Base-by-base conservation (phyloP, 2,329 filamentous ascomycete genomes). In the Tolypocladium pustulatum region DNA sequence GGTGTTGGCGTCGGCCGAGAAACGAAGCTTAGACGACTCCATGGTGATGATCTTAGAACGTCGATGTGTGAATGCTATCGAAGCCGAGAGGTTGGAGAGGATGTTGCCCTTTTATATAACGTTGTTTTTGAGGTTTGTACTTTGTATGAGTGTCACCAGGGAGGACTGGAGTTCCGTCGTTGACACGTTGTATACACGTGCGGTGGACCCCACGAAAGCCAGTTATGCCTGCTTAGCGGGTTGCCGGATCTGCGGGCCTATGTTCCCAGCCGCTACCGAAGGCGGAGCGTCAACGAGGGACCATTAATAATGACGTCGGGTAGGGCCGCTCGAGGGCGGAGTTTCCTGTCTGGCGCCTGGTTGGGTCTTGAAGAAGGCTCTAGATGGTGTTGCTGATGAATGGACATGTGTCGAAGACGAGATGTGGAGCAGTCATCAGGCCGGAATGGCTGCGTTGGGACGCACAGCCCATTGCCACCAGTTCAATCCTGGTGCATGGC, bases 1-100 rank as follows among this genome's bases (percentile, higher is more conserved):
- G 40, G 87, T 90, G 37, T 78, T 78, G 0, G 87, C 78, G 0
- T 73, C 67, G 22, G 85, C 81, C 57, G 75, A 78, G 65, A 89
- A 77, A 20, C 72, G 76, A 69, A 87, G 84, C 25, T 32, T 41
- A 30, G 57, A 40, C 17, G 52, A 36, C 7, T 46, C 51, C 54
- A 58, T 37, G 41, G 15, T 41, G 55, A 15, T 43, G 2, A 27
- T 30, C 15, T 17, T 10, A 8, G 30, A 2, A 4, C 1, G 27
- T 1, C 4, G 15, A 1, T 17, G 43, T 20, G 17, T 51, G 6
- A 32, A 17, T 9, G 13, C 13, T 17, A 5, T 15, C 4, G 2
- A 20, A 30, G 13, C 30, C 6, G 46, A 7, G 12, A 17, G 27
- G 6, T 27, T 6, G 25, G 15, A 15, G 12, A 17, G 7, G 15